Percentiles rank a stretch among this genome's conserved stretches.
These are phyloP conservation scores for Chrysochromulina parva DNA, from an alignment of 78 protist genomes.

Conservation along the genomic window DNA sequence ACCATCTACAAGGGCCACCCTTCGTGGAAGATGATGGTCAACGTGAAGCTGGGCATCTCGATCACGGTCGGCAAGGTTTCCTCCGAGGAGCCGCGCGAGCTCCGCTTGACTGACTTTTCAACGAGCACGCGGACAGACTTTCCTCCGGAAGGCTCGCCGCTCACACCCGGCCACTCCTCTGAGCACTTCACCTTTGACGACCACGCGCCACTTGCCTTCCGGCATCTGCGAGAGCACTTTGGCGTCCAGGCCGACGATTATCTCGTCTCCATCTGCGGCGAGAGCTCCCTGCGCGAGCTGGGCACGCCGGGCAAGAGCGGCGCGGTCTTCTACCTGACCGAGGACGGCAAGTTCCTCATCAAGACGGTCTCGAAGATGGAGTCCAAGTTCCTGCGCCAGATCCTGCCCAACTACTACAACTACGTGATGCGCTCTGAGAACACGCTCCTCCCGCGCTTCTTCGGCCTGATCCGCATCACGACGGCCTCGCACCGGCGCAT, in stretches of 20 bases:
- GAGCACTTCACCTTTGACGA: not conserved
- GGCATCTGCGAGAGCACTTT: slow-evolving; percentile 31
- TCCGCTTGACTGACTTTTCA: not conserved
- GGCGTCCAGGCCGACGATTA: slow-evolving; percentile 21
- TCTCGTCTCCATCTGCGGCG: slow-evolving; percentile 25
- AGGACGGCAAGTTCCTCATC: not conserved
- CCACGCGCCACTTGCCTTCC: not conserved
- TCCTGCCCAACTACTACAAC: not conserved
- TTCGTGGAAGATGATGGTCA: not conserved
- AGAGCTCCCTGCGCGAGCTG: not conserved
- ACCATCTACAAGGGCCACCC: not conserved
- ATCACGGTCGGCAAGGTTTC: not conserved
- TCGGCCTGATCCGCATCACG: not conserved
- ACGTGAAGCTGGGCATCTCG: slow-evolving; percentile 11
- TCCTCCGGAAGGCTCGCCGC: not conserved
- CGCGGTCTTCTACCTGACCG: not conserved
- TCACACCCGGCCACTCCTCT: not conserved
- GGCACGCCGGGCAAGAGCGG: not conserved
- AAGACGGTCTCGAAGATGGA: slow-evolving; percentile 6
- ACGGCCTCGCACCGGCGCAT: no score
- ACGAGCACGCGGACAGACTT: not conserved
- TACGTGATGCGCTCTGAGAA: not conserved
- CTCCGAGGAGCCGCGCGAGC: not conserved
- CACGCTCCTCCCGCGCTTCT: not conserved
- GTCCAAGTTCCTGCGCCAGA: not conserved